Evolutionary conservation across 2,329 filamentous ascomycete species (phyloP), one percentile per base, ranked within the genome.

Genomic region (Aspergillus pseudoviridinutans): DNA sequence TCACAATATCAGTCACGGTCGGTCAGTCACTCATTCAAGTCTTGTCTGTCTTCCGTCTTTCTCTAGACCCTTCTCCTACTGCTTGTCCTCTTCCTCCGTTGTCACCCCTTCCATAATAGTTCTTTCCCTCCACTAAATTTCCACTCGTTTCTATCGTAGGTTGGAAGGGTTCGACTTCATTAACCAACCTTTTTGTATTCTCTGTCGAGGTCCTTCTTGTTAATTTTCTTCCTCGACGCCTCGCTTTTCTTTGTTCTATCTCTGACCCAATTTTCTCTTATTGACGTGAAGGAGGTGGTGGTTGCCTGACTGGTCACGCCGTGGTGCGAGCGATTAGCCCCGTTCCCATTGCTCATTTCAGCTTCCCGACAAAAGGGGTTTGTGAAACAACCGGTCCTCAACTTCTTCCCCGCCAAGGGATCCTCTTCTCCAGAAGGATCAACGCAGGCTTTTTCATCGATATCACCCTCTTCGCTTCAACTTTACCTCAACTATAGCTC

Each of bases 1-100:
- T 56, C 49, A 56, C 50, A 29, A 54, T 50, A 59, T 51, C 22
- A 47, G 32, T 49, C 44, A 35, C 51, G 49, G 24, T 49, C 53
- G 47, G 41, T 58, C 49, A 50, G 29, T 49, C 53, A 35, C 27
- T 58, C 49, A 50, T 29, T 49, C 53, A 22, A 47, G 32, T 58
- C 49, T 22, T 2, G 24, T 50, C 38, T 24, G n/a, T 53, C 41
- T 56, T 42, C 52, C 49, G 49, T 47, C 55, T 49, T 42, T 49
- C 49, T 53, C 42, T 17, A 27, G 20, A 25, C 51, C 38, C 14
- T 25, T 49, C 50, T 53, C 32, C 24, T 56, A 38, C 51, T 41
- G n/a, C 22, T 54, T 54, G 32, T n/a, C 49, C 9, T 25, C 32
- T 25, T 28, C 49, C 22, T 44, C 28, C 51, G 25, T 17, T 52